These are phyloP conservation scores for Colletotrichum chrysophilum DNA, from an alignment of 2,329 filamentous ascomycete species.

Conservation along the genomic window DNA sequence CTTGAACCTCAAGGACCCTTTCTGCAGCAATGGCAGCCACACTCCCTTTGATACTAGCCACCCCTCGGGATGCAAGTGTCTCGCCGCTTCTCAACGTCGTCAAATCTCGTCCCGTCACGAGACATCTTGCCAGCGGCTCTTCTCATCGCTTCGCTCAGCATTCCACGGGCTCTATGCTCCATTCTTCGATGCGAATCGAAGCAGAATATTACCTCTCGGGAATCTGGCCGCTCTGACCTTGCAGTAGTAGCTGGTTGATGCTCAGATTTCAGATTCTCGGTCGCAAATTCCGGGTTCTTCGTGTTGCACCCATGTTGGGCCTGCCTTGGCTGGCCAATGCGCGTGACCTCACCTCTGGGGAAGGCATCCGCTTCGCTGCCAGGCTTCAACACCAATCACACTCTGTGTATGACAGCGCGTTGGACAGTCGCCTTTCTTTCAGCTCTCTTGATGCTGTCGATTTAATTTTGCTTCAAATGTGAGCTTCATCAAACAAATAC, in stretches of 20 bases:
- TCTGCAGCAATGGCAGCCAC: conserved; percentile 8
- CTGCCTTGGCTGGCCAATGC: not conserved
- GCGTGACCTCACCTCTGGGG: not conserved
- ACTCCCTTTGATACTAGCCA: not conserved
- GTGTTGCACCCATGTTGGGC: not conserved
- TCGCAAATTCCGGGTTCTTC: not conserved
- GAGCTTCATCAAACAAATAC: not conserved
- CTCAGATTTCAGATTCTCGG: not conserved
- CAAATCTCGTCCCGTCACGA: not conserved
- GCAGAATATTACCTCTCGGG: not conserved
- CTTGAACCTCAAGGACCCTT: not conserved
- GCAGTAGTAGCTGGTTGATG: too few relatives aligned
- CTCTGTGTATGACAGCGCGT: not conserved
- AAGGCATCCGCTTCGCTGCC: not conserved
- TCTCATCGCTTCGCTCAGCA: not conserved
- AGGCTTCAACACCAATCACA: not conserved
- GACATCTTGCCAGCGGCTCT: not conserved
- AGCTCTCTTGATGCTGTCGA: not conserved
- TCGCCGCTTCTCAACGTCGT: not conserved
- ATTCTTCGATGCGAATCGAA: not conserved
- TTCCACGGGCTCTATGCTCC: not conserved
- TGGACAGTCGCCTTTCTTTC: not conserved
- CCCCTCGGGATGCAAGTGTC: not conserved
- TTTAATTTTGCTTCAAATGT: not conserved
- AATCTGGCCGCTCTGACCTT: not conserved